phyloP scores from a whole-genome alignment of 495 filamentous ascomycete species.

The Penicillium silybi region DNA sequence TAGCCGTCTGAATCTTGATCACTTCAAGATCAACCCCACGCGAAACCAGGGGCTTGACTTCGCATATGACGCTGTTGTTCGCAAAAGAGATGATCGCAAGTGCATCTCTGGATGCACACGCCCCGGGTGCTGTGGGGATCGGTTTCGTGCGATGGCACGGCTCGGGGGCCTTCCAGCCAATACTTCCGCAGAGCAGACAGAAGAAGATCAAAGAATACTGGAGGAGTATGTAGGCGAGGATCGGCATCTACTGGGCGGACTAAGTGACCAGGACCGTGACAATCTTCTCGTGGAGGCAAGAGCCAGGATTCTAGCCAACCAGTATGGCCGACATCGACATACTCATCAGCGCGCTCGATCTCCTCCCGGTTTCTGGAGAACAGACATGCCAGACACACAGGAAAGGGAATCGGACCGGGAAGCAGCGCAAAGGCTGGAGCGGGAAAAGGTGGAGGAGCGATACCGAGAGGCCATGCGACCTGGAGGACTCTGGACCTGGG shows the following conservation, averaged over 20 bases:
- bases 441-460: constrained; percentile 64
- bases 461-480: constrained; percentile 76
- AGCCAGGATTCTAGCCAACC: constrained; percentile 62
- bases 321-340: constrained; percentile 72
- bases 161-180: constrained; percentile 27
- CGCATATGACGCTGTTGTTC: constrained; percentile 72
- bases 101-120: constrained; percentile 76
- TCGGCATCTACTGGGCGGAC: constrained; percentile 26
- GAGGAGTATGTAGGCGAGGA: constrained; percentile 66
- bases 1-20: constrained; percentile 48
- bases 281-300: constrained; percentile 64
- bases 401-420: constrained; percentile 60
- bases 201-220: constrained; percentile 54
- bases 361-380: constrained; percentile 86
- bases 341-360: constrained; percentile 63
- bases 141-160: constrained; percentile 63
- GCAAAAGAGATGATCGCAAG: constrained; percentile 67
- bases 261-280: constrained; percentile 50
- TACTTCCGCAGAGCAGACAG: constrained; percentile 20
- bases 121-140: constrained; percentile 69
- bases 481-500: constrained; percentile 71
- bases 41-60: constrained; percentile 68
- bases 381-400: constrained; percentile 83
- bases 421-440: constrained; percentile 55
- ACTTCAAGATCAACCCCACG: constrained; percentile 83